phyloP scores from a whole-genome alignment of 169 alveolate genomes.

The Plasmodium gallinaceum region DNA sequence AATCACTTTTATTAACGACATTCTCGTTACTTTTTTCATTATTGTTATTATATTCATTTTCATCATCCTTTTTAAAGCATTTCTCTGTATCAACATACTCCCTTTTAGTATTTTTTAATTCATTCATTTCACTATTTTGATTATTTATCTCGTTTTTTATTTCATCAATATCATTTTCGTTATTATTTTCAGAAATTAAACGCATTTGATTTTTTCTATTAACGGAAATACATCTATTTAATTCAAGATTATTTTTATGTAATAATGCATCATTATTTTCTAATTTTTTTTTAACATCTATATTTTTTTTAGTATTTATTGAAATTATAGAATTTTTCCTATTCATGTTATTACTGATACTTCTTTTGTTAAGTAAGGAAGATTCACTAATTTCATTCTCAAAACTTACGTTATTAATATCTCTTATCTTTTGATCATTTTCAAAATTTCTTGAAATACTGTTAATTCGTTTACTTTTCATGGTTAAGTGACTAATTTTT shows the following conservation, averaged over 20 bases:
- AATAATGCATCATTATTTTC: conserved; percentile 6
- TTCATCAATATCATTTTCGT: background rate
- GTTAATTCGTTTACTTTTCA: conserved; percentile 23
- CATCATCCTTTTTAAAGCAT: background rate
- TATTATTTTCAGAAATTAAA: background rate
- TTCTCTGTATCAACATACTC: conserved; percentile 1
- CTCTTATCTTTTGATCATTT: background rate
- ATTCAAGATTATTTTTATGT: background rate
- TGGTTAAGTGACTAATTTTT: background rate
- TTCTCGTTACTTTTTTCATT: background rate
- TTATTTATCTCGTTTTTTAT: background rate
- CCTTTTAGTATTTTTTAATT: background rate
- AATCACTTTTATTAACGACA: background rate
- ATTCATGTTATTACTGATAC: conserved; percentile 1
- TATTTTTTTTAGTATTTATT: conserved; percentile 8
- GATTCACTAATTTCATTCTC: background rate
- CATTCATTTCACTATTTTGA: conserved; percentile 1
- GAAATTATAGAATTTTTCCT: conserved; percentile 43
- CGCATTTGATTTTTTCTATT: background rate
- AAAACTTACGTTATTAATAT: background rate
- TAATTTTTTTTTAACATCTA: conserved; percentile 30
- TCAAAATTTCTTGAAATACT: conserved; percentile 30
- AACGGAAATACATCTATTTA: background rate
- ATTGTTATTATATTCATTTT: background rate
- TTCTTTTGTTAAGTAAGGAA: conserved; percentile 6